These are phyloP conservation scores for Nitzschia palea DNA, from an alignment of 108 stramenopile species.

Conservation along the genomic window DNA sequence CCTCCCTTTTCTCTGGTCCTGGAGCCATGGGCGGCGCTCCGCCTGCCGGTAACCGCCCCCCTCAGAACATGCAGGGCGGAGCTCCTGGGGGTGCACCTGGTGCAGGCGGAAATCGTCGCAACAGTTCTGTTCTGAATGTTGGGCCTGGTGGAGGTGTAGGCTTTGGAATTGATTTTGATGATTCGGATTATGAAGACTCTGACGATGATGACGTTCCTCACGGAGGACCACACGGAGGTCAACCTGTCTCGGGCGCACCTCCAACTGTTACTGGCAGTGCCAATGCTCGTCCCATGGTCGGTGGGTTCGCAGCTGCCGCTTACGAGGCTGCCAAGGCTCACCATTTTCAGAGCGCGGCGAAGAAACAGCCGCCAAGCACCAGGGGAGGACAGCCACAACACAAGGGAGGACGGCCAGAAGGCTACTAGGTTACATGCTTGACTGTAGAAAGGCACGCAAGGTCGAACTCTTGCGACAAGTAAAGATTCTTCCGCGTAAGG, in stretches of 20 bases:
- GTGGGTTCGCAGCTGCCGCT: conserved; percentile 83
- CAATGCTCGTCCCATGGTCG: conserved; percentile 74
- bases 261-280: conserved; percentile 34
- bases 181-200: conserved; percentile 57
- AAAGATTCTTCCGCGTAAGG: not conserved
- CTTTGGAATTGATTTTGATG: conserved; percentile 54
- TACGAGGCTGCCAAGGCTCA: conserved; percentile 77
- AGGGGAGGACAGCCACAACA: conserved; percentile 13
- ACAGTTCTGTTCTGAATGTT: conserved; percentile 40
- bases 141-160: conserved; percentile 49
- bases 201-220: conserved; percentile 50
- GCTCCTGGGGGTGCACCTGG: conserved; percentile 15
- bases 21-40: conserved; percentile 21
- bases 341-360: conserved; percentile 37
- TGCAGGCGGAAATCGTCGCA: conserved; percentile 25
- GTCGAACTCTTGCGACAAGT: not conserved
- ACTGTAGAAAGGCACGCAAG: not conserved
- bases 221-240: conserved; percentile 9
- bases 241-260: conserved; percentile 21
- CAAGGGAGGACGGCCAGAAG: conserved; percentile 1
- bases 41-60: conserved; percentile 6
- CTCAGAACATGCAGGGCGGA: conserved; percentile 12
- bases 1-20: conserved; percentile 38
- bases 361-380: conserved; percentile 4
- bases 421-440: not conserved